Evolutionary conservation across 1,139 yeast species (phyloP).

Genomic region (Candida albicans): DNA sequence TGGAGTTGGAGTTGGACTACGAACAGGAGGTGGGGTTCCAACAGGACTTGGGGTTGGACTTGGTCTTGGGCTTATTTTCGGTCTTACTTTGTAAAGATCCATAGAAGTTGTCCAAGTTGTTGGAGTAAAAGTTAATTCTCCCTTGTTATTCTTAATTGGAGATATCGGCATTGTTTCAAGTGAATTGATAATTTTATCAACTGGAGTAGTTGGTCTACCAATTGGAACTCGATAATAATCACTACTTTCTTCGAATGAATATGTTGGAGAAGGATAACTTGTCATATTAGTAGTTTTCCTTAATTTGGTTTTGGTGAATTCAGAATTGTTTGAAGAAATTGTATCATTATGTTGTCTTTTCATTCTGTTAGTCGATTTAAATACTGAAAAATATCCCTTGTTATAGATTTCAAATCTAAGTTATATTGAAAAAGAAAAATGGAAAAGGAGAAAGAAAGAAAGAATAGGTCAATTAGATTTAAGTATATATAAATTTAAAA

Average conservation of each 20-base stretch:
- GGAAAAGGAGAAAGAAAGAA: not conserved
- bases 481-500: too few species aligned
- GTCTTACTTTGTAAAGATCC: too few species aligned
- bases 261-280: slow-evolving; percentile 4
- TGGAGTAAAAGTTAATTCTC: not conserved
- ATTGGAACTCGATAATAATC: not conserved
- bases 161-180: slow-evolving; percentile 1
- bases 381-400: too few species aligned
- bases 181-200: slow-evolving; percentile 1
- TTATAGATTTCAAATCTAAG: not conserved
- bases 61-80: not conserved
- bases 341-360: not conserved
- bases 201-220: slow-evolving; percentile 3
- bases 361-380: not conserved
- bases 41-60: not conserved
- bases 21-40: not conserved
- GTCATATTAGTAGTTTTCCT: not conserved
- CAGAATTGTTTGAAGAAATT: not conserved
- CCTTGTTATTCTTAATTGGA: not conserved
- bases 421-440: not conserved
- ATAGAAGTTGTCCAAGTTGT: not conserved
- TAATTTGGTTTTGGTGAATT: not conserved
- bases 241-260: not conserved
- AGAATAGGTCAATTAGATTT: too few species aligned
- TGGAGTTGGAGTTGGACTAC: not conserved